A percentile compares a stretch with the other conserved stretches of the same genome.
phyloP scores from a whole-genome alignment of 73 alveolate species.

The Loxodes magnus region DNA sequence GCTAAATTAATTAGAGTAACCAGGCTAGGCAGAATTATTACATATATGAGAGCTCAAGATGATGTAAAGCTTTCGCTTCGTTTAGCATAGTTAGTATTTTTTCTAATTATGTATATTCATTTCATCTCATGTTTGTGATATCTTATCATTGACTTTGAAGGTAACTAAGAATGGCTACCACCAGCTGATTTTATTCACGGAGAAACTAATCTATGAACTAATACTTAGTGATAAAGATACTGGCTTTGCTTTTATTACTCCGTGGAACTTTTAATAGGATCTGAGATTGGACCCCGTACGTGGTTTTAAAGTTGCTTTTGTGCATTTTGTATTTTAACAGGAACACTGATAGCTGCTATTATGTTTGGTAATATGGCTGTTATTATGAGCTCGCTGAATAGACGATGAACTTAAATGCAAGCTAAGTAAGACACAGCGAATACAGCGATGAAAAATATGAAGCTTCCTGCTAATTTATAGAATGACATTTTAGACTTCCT shows the following conservation, averaged over 20 bases:
- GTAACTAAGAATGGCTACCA: conserved; percentile 3
- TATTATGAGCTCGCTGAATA: conserved; percentile 13
- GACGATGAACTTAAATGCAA: conserved; percentile 13
- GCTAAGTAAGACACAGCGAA: conserved; percentile 17
- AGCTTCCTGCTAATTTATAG: conserved; percentile 18
- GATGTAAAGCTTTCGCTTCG: conserved; percentile 23
- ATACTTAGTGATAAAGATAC: conserved; percentile 7
- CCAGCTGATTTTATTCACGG: neutral
- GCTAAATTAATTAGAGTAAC: conserved; percentile 26
- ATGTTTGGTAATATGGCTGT: conserved; percentile 50
- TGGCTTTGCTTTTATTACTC: conserved; percentile 20
- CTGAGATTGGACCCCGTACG: conserved; percentile 35
- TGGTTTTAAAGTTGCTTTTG: conserved; percentile 15
- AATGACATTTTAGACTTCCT: conserved; percentile 22
- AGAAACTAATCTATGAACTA: neutral
- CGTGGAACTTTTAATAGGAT: conserved; percentile 29
- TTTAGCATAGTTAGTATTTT: conserved; percentile 6
- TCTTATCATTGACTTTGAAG: neutral
- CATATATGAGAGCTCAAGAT: conserved; percentile 21
- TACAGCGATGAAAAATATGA: conserved; percentile 44
- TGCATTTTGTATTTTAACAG: conserved; percentile 21
- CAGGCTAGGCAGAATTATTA: conserved; percentile 25
- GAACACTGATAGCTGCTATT: conserved; percentile 39
- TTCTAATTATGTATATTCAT: conserved; percentile 22
- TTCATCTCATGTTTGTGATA: conserved; percentile 22